A percentile compares a stretch with the other conserved stretches of the same genome.
phyloP scores from a whole-genome alignment of 331 rosid genomes.

The Cucumis variabilis region DNA sequence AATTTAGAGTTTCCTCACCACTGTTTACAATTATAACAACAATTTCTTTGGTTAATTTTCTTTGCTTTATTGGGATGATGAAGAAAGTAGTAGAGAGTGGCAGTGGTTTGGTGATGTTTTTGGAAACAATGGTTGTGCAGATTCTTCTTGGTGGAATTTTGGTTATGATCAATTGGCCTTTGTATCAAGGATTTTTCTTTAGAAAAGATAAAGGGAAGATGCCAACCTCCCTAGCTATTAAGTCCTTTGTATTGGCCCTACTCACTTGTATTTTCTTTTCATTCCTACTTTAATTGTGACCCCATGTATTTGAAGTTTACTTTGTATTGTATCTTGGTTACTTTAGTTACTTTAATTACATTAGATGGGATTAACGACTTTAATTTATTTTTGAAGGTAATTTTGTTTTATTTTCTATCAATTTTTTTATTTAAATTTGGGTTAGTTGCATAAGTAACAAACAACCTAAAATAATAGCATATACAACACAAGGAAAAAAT shows the following conservation, averaged over 20 bases:
- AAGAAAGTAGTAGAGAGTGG: slow-evolving; percentile 39
- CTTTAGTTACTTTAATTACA: too few species aligned
- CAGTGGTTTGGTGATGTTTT: slow-evolving; percentile 34
- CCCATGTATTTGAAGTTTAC: too few species aligned
- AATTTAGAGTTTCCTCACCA: slow-evolving; percentile 70
- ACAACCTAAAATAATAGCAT: too few species aligned
- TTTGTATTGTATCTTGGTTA: too few species aligned
- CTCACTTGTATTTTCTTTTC: slow-evolving; percentile 43
- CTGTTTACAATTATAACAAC: slow-evolving; percentile 66
- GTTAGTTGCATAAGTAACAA: too few species aligned
- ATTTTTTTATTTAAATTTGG: too few species aligned
- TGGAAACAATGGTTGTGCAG: slow-evolving; percentile 55
- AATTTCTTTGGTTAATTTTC: slow-evolving; percentile 61
- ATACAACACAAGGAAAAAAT: too few species aligned
- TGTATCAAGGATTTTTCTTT: slow-evolving; percentile 55
- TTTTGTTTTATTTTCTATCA: too few species aligned
- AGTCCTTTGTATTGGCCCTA: slow-evolving; percentile 55
- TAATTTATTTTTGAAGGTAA: too few species aligned
- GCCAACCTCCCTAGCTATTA: slow-evolving; percentile 49
- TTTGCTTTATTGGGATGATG: slow-evolving; percentile 51
- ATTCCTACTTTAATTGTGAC: slow-evolving; percentile 29
- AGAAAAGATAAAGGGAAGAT: slow-evolving; percentile 61
- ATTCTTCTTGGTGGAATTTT: slow-evolving; percentile 54
- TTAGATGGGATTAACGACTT: too few species aligned
- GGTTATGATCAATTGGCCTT: slow-evolving; percentile 64